phyloP scores from a whole-genome alignment of 75 land plant species.

The Sequoiadendron giganteum region DNA sequence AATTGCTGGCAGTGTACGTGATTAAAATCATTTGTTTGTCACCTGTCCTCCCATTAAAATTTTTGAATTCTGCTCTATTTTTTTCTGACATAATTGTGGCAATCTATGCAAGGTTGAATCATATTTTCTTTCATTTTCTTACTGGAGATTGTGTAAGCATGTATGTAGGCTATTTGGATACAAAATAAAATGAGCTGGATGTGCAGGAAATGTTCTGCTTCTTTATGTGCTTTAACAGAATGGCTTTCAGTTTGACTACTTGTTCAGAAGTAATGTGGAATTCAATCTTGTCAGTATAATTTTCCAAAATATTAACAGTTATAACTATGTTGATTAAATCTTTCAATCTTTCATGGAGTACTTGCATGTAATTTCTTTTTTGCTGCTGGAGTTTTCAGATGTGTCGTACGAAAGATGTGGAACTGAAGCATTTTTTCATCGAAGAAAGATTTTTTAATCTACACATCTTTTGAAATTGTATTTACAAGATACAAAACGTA shows the following conservation, averaged over 20 bases:
- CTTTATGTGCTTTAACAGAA: background rate
- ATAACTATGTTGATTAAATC: background rate
- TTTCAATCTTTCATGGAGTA: background rate
- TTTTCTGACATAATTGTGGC: background rate
- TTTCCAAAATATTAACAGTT: too few species aligned
- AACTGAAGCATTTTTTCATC: background rate
- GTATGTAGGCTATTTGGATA: background rate
- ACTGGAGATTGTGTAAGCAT: background rate
- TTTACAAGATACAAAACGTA: too few species aligned
- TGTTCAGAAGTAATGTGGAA: background rate
- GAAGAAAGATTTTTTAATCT: background rate
- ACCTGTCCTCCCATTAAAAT: background rate
- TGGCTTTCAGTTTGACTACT: background rate
- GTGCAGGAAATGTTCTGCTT: background rate
- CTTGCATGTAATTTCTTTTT: too few species aligned
- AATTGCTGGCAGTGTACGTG: constrained; percentile 48
- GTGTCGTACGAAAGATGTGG: background rate
- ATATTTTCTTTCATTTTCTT: background rate
- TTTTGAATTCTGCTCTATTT: background rate
- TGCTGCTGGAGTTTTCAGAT: background rate
- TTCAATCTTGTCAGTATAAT: too few species aligned
- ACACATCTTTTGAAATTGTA: too few species aligned
- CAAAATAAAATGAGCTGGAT: background rate
- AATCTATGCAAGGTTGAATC: background rate
- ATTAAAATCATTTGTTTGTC: background rate